Conservation (phyloP, 2,329 filamentous ascomycete species). For the Ramularia endophylla region DNA sequence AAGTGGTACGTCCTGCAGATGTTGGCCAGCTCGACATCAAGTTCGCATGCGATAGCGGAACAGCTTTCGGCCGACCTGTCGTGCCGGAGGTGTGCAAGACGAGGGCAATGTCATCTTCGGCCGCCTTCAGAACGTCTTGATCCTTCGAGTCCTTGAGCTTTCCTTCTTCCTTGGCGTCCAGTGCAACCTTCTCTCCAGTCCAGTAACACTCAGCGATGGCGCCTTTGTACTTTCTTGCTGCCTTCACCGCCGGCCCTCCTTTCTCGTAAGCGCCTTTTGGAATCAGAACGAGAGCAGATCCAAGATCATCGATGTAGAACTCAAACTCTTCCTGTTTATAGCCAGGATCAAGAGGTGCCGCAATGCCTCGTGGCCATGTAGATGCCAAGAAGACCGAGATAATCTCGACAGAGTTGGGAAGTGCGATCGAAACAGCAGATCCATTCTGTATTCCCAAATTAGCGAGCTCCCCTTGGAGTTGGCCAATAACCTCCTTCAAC, state of each 20-base stretch:
- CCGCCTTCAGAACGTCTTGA: slow-evolving; percentile 47
- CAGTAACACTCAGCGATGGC: slow-evolving; percentile 81
- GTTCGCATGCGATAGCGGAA: slow-evolving; percentile 74
- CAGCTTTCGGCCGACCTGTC: slow-evolving; percentile 77
- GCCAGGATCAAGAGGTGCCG: slow-evolving; percentile 76
- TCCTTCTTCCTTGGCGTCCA: slow-evolving; percentile 72
- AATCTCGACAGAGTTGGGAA: slow-evolving; percentile 79
- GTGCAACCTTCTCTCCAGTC: slow-evolving; percentile 57
- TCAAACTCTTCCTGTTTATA: slow-evolving; percentile 89
- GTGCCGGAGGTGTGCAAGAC: slow-evolving; percentile 81
- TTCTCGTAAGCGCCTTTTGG: slow-evolving; percentile 53
- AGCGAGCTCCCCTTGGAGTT: slow-evolving; percentile 6
- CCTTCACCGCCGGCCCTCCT: slow-evolving; percentile 64
- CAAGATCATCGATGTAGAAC: slow-evolving; percentile 83
- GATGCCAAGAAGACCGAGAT: slow-evolving; percentile 77
- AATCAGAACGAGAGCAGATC: slow-evolving; percentile 69
- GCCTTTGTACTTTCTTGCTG: slow-evolving; percentile 70
- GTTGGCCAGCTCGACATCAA: slow-evolving; percentile 72
- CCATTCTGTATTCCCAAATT: slow-evolving; percentile 27
- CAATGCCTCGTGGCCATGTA: slow-evolving; percentile 73
- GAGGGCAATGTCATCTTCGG: slow-evolving; percentile 70
- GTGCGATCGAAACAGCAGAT: slow-evolving; percentile 71
- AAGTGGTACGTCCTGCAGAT: slow-evolving; percentile 72
- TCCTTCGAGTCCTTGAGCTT: slow-evolving; percentile 52
- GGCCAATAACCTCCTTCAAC: slow-evolving; percentile 3